Evolutionary conservation across 176 grass and related monocot species (phyloP).

Genomic region (Saccharum spontaneum): DNA sequence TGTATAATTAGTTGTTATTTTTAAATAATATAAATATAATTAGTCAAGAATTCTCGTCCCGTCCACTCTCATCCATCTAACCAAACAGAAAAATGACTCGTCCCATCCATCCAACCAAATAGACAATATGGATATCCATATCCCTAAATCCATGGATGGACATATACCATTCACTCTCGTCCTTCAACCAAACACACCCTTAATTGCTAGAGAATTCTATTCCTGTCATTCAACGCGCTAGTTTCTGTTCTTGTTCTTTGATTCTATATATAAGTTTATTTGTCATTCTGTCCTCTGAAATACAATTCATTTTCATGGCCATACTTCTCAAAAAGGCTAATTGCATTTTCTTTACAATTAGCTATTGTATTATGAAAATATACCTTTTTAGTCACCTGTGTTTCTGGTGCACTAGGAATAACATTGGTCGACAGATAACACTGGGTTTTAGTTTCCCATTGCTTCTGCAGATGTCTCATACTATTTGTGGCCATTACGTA

Average conservation of each 20-base stretch:
- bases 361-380: background rate
- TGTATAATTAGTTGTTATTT: no score
- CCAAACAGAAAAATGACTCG: no score
- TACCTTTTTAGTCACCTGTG: background rate
- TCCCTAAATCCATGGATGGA: no score
- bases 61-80: no score
- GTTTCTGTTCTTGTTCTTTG: background rate
- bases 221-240: background rate
- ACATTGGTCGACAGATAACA: background rate
- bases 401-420: constrained; percentile 30
- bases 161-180: no score
- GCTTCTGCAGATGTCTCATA: background rate
- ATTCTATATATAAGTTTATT: constrained; percentile 7
- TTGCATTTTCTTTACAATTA: background rate
- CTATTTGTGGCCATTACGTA: constrained; percentile 4
- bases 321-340: constrained; percentile 9
- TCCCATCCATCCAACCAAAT: no score
- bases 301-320: background rate
- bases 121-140: no score
- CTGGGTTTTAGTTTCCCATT: background rate
- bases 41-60: no score
- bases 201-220: background rate
- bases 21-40: no score
- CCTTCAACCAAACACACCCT: no score
- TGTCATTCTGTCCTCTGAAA: background rate